Evolutionary conservation across 148 eudicot species (phyloP).

Genomic region (Persicaria tinctoria): DNA sequence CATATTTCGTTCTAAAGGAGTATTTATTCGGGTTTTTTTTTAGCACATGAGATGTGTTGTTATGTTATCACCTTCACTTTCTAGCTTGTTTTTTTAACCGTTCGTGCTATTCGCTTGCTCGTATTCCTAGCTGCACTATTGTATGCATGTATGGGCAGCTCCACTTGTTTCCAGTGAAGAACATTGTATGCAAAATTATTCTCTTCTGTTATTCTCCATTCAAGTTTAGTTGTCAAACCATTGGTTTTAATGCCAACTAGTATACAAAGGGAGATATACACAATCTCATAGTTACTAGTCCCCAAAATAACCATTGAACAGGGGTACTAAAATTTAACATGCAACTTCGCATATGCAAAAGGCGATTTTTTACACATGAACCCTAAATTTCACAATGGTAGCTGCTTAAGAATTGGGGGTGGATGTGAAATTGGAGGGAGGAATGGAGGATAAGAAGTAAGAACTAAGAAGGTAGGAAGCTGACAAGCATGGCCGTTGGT

Average conservation of each 20-base stretch:
- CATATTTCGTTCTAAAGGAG: neutral
- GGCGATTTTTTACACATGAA: too few species aligned
- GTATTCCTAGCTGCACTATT: too few species aligned
- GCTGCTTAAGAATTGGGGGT: neutral
- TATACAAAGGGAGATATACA: too few species aligned
- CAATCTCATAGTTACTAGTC: too few species aligned
- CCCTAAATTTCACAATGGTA: neutral
- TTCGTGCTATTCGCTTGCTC: too few species aligned
- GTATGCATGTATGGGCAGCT: neutral
- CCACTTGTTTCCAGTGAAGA: neutral
- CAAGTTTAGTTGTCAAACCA: too few species aligned
- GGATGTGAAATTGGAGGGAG: neutral
- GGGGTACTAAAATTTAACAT: too few species aligned
- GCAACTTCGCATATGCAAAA: too few species aligned
- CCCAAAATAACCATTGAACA: too few species aligned
- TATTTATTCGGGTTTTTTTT: neutral
- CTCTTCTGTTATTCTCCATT: too few species aligned
- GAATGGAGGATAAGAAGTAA: neutral
- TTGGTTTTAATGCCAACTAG: too few species aligned
- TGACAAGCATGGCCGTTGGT: conserved; percentile 13
- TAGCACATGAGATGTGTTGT: neutral
- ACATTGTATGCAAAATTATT: neutral
- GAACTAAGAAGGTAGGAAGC: neutral
- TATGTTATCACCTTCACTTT: neutral
- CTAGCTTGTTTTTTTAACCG: neutral